Evolutionary conservation across 2,329 filamentous ascomycete species (phyloP).

Genomic region (Geosmithia flava): DNA sequence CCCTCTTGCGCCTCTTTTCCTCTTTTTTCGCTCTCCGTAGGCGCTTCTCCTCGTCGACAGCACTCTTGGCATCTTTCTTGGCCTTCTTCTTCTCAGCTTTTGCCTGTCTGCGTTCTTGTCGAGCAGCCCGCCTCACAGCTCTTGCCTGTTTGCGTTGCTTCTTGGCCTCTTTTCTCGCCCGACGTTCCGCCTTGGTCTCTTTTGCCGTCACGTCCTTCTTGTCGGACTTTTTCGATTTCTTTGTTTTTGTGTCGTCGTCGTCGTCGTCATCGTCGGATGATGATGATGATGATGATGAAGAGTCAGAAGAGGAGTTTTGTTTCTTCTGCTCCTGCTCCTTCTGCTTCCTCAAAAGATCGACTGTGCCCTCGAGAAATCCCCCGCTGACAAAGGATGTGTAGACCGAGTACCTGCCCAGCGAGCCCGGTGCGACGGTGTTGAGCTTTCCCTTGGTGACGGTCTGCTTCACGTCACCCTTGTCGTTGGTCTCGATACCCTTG

Average conservation of each 20-base stretch:
- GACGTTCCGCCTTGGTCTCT: conserved; percentile 29
- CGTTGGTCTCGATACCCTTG: conserved; percentile 59
- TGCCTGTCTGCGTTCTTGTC: not conserved
- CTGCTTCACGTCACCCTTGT: conserved; percentile 40
- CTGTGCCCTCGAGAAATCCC: conserved; percentile 62
- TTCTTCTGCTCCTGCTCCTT: conserved; percentile 7
- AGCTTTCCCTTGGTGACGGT: conserved; percentile 40
- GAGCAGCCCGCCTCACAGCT: conserved; percentile 6
- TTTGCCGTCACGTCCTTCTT: conserved; percentile 17
- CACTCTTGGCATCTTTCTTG: conserved; percentile 31
- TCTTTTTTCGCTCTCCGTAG: conserved; percentile 29
- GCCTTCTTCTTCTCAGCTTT: conserved; percentile 7
- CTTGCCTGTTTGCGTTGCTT: conserved; percentile 14
- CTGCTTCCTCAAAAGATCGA: conserved; percentile 21
- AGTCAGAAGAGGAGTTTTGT: not conserved
- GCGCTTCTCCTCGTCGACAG: conserved; percentile 27
- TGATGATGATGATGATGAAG: conserved; percentile 5
- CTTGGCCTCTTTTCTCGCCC: conserved; percentile 20
- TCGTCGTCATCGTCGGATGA: conserved; percentile 11
- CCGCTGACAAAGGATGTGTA: conserved; percentile 82
- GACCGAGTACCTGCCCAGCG: conserved; percentile 47
- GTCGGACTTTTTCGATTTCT: conserved; percentile 18
- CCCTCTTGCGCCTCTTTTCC: conserved; percentile 25
- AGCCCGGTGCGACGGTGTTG: conserved; percentile 41
- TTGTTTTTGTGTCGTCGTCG: conserved; percentile 6